Base-by-base conservation (phyloP, 441 rosid species). In the Hypseocharis bilobata region DNA sequence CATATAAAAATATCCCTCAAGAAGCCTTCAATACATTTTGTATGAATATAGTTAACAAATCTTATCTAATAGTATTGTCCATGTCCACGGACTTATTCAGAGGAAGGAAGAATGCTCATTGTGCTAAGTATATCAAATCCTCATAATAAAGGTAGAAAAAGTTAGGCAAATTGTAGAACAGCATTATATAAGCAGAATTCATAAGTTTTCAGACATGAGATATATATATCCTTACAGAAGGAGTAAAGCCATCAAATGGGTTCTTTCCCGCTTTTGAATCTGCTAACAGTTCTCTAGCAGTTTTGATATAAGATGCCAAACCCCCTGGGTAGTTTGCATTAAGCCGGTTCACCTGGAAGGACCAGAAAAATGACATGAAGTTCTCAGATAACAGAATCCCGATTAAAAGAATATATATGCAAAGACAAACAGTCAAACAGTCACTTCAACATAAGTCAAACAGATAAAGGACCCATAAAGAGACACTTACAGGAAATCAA, bases 211-310 rank as follows among this genome's bases (percentile, higher is more conserved):
- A 20, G 56, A 2, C 56, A 51, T 51, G 56, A 51, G 20, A 22
- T 22, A 26, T 23, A 22, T 16, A 65, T 25, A 19, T 3, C 82
- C 89, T 73, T 78, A 93, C 98, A 14, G 95, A 91, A 56, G 98
- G 97, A 60, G 85, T 80, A 76, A 91, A 93, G 45, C 99, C 99
- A 77, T 91, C 95, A 75, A 82, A 93, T 32, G 99, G 99, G 64
- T 93, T 93, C 76, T 88, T 88, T 69, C 99, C 99, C 27, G 78
- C 74, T 83, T 84, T 88, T 0, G 97, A 93, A 71, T 93, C 96
- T 0, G 89, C 95, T 29, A 93, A 84, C 27, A 93, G 95, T 84
- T 84, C 86, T 72, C 84, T 81, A 0, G 96, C 99, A 6, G 80
- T 85, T 63, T 79, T 83, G 70, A 91, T 77, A 69, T 91, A 88